Percentiles rank a stretch among this genome's conserved stretches.
phyloP scores from a whole-genome alignment of 148 eudicot genomes.

The Simmondsia chinensis region DNA sequence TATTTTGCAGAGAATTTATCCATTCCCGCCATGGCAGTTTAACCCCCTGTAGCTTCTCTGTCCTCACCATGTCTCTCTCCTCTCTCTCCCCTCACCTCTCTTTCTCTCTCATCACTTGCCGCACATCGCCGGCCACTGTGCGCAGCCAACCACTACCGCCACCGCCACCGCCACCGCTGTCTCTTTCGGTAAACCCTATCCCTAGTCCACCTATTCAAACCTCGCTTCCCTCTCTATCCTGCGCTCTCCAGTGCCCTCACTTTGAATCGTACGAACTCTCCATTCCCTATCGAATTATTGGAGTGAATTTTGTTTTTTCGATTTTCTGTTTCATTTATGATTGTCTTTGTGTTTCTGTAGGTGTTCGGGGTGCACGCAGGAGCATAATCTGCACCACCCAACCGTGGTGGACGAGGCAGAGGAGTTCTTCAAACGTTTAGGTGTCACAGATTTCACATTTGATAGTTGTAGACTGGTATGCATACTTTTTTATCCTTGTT shows the following conservation, averaged over 20 bases:
- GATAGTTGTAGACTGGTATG: constrained; percentile 64
- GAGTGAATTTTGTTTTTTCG: neutral
- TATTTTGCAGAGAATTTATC: too few relatives aligned
- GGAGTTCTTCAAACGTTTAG: constrained; percentile 48
- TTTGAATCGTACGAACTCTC: constrained; percentile 51
- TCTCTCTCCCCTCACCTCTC: constrained; percentile 15
- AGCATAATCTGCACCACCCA: constrained; percentile 74
- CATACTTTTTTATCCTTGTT: neutral
- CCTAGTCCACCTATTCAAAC: constrained; percentile 18
- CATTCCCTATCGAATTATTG: neutral
- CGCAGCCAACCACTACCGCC: constrained; percentile 11
- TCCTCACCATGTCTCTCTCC: constrained; percentile 11
- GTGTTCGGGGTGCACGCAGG: constrained; percentile 88
- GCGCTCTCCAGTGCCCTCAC: constrained; percentile 87
- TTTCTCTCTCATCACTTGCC: constrained; percentile 13
- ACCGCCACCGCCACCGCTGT: constrained; percentile 17
- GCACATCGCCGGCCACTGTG: constrained; percentile 15
- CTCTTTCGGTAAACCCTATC: constrained; percentile 24
- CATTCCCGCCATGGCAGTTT: too few relatives aligned
- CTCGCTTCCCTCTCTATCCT: constrained; percentile 31
- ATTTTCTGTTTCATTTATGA: neutral
- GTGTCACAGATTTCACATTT: constrained; percentile 59
- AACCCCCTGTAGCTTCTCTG: too few relatives aligned
- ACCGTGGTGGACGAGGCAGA: constrained; percentile 55
- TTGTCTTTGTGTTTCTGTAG: constrained; percentile 20